Percentiles rank a stretch among this genome's conserved stretches.
Evolutionary conservation across 176 grass and related monocot genomes (phyloP).

Genomic region (Tuctoria greenei): DNA sequence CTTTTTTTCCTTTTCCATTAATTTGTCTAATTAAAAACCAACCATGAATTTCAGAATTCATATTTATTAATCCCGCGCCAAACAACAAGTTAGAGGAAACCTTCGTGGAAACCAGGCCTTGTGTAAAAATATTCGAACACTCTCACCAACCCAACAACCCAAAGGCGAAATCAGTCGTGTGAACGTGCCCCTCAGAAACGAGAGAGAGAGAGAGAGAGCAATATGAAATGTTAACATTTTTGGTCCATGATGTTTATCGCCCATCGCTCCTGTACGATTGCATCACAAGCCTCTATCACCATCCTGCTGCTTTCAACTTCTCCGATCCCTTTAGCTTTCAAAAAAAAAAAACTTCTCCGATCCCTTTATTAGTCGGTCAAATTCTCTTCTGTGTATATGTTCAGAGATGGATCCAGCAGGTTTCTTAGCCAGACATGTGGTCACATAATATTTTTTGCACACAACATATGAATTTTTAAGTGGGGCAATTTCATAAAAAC

Average conservation of each 20-base stretch:
- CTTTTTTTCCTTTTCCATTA: background rate
- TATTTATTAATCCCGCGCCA: background rate
- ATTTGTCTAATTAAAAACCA: too few relatives aligned
- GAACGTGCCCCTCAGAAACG: background rate
- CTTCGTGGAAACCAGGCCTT: background rate
- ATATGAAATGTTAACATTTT: background rate
- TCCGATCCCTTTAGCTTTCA: too few relatives aligned
- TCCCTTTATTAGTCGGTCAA: slow-evolving; percentile 1
- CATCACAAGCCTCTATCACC: slow-evolving; percentile 14
- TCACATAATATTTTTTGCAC: too few relatives aligned
- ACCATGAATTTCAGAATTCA: background rate
- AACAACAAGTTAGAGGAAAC: background rate
- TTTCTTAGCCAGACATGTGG: too few relatives aligned
- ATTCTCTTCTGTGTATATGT: background rate
- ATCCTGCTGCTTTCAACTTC: slow-evolving; percentile 15
- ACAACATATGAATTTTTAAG: too few relatives aligned
- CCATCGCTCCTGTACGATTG: background rate
- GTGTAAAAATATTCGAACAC: background rate
- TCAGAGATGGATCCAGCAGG: too few relatives aligned
- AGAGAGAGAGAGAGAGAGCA: background rate
- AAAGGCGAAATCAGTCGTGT: background rate
- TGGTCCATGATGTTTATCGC: background rate
- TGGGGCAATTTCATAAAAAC: too few relatives aligned
- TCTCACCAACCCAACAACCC: slow-evolving; percentile 12
- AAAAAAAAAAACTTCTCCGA: background rate